These are phyloP conservation scores for Fusarium subtropicale DNA, from an alignment of 2,329 filamentous ascomycete species.

Conservation along the genomic window DNA sequence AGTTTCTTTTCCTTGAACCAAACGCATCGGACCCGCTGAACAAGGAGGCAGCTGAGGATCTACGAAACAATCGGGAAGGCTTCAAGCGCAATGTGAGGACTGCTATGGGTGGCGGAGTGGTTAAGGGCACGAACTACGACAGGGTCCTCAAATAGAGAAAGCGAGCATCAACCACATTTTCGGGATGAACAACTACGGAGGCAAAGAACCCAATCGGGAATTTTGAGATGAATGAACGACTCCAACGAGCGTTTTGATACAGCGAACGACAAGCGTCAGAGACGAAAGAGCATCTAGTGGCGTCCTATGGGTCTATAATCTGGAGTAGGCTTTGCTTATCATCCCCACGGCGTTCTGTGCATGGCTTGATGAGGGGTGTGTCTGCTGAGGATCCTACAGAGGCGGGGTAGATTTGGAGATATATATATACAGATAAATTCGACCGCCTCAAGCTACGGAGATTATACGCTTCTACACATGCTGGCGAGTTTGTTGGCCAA, in stretches of 20 bases:
- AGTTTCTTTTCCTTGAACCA: conserved; percentile 98
- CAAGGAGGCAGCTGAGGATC: conserved; percentile 95
- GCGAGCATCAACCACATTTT: conserved; percentile 15
- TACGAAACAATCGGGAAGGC: conserved; percentile 83
- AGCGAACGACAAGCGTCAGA: conserved; percentile 25
- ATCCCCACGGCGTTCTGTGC: conserved; percentile 11
- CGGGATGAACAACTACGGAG: conserved; percentile 5
- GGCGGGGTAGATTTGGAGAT: conserved; percentile 16
- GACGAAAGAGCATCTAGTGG: conserved; percentile 32
- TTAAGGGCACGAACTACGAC: conserved; percentile 81
- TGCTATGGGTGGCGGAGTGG: conserved; percentile 82
- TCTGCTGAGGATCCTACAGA: conserved; percentile 2
- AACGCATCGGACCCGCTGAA: conserved; percentile 98
- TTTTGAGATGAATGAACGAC: conserved; percentile 19
- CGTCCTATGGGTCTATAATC: conserved; percentile 38
- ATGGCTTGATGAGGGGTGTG: conserved; percentile 4
- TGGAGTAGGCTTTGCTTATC: conserved; percentile 23
- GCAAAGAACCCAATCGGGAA: conserved; percentile 12
- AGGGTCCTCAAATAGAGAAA: conserved; percentile 73
- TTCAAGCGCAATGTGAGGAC: conserved; percentile 92
- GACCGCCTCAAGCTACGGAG: neutral
- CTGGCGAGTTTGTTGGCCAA: neutral
- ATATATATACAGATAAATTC: conserved; percentile 5
- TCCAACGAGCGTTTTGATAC: conserved; percentile 20
- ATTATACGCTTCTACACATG: neutral